phyloP scores from a whole-genome alignment of 1,284 basidiomycete species.

The Ceratobasidium sp. region DNA sequence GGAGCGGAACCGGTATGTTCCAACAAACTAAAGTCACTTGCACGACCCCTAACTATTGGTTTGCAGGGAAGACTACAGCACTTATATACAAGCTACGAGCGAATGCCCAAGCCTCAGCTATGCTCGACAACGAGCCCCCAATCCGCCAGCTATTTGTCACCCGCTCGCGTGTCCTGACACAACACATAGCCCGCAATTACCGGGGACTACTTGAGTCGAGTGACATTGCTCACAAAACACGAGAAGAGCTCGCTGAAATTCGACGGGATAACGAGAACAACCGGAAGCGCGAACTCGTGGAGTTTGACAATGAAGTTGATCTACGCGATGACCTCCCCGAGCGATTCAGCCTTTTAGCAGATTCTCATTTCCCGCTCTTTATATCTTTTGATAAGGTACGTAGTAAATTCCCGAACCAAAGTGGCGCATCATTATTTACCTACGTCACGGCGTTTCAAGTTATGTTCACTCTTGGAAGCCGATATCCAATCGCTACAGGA shows the following conservation, averaged over 20 bases:
- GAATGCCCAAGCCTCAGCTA: slow-evolving; percentile 13
- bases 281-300: slow-evolving; percentile 36
- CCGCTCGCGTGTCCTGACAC: slow-evolving; percentile 28
- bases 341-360: slow-evolving; percentile 68
- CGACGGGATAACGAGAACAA: slow-evolving; percentile 13
- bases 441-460: slow-evolving; percentile 20
- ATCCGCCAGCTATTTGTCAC: slow-evolving; percentile 35
- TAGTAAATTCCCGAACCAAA: slow-evolving; percentile 5
- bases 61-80: slow-evolving; percentile 37
- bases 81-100: slow-evolving; percentile 39
- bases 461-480: slow-evolving; percentile 52
- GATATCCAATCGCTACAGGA: slow-evolving; percentile 54
- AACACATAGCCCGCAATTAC: slow-evolving; percentile 38
- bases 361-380: slow-evolving; percentile 77
- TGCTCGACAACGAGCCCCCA: slow-evolving; percentile 50
- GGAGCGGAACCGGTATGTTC: slow-evolving; percentile 31
- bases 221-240: slow-evolving; percentile 24
- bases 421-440: not conserved
- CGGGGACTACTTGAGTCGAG: slow-evolving; percentile 23
- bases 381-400: slow-evolving; percentile 72
- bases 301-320: slow-evolving; percentile 37
- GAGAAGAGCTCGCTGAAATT: slow-evolving; percentile 28
- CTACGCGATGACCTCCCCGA: slow-evolving; percentile 60
- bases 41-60: not conserved
- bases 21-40: not conserved